Evolutionary conservation across 345 rosid genomes (phyloP), one percentile per base, ranked within the genome.

Genomic region (Lepidium aucheri): DNA sequence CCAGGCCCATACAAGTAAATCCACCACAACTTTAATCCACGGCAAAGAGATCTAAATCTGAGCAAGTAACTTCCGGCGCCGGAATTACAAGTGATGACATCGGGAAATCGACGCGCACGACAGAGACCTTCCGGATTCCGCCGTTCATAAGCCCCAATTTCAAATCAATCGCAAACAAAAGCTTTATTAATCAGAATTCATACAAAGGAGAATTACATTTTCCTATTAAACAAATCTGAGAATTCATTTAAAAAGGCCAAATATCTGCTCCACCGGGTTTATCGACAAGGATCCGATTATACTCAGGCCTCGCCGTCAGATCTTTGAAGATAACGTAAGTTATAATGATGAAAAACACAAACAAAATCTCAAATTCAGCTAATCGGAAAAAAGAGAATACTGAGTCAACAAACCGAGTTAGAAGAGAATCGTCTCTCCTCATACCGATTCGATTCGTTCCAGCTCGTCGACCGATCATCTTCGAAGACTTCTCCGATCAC

Each of bases 241-340:
- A 26, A 26, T 14, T 16, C 49, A 34, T 22, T 50, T 49, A 74
- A 24, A 63, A 68, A 22, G 78, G 74, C 72, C 73, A 72, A 3
- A 41, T n/a, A 30, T 74, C 74, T 60, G 51, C 16, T 61, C 63
- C 74, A 12, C 64, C 69, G 18, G 73, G 72, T 12, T 74, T 74
- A 10, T 67, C 67, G 16, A 67, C 78, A 53, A 74, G 65, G 9
- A 67, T 61, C 65, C 74, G 74, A 74, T 74, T 67, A 13, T 74
- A 74, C 45, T 61, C 77, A n/a, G 77, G 77, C 35, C 77, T 74
- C 63, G 74, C 9, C 74, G 64, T 74, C 74, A 74, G 77, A 67
- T 74, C 77, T 38, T 74, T 74, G 74, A 74, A 74, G 63, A 74
- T 74, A 42, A 30, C 44, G 52, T 66, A 74, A 32, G 69, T n/a